Conservation (phyloP, 495 filamentous ascomycete genomes). For the Mycothermus thermophilus region DNA sequence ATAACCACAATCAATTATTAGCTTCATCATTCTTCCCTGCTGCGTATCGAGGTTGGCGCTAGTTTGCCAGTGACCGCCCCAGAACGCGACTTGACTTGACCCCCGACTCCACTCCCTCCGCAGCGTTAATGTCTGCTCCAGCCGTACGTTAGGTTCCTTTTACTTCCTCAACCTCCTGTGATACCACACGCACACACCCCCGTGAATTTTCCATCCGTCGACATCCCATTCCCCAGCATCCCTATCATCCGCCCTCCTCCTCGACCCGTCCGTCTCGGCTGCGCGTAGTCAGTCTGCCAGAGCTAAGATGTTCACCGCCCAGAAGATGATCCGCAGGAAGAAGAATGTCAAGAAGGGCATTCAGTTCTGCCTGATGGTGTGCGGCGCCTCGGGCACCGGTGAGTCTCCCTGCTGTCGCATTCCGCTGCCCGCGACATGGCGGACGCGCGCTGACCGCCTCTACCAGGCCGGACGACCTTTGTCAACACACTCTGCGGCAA, state of each 20-base stretch:
- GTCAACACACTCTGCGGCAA: constrained; percentile 98
- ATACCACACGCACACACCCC: constrained; percentile 3
- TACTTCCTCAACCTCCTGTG: constrained; percentile 2
- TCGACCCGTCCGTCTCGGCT: constrained; percentile 8
- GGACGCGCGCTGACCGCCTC: constrained; percentile 14
- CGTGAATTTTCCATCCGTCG: too few species aligned
- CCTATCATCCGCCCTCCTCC: constrained; percentile 1
- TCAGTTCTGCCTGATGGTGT: constrained; percentile 99
- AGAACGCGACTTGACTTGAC: constrained; percentile 7
- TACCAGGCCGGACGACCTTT: constrained; percentile 84
- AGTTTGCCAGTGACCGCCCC: constrained; percentile 12
- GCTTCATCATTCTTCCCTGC: constrained; percentile 11
- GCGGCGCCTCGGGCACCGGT: constrained; percentile 97
- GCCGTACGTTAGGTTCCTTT: constrained; percentile 22
- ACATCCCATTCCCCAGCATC: too few species aligned
- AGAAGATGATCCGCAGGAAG: constrained; percentile 97
- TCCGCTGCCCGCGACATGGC: neutral
- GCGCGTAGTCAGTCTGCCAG: too few species aligned
- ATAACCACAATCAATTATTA: constrained; percentile 13
- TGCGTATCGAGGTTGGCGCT: constrained; percentile 9
- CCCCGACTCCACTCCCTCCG: constrained; percentile 5
- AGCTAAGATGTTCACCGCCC: constrained; percentile 24
- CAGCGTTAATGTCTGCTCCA: constrained; percentile 24
- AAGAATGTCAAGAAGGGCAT: constrained; percentile 99
- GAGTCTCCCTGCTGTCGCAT: constrained; percentile 21